These are phyloP conservation scores for Nicotiana undulata DNA, from an alignment of 257 asterid genomes.

Conservation along the genomic window DNA sequence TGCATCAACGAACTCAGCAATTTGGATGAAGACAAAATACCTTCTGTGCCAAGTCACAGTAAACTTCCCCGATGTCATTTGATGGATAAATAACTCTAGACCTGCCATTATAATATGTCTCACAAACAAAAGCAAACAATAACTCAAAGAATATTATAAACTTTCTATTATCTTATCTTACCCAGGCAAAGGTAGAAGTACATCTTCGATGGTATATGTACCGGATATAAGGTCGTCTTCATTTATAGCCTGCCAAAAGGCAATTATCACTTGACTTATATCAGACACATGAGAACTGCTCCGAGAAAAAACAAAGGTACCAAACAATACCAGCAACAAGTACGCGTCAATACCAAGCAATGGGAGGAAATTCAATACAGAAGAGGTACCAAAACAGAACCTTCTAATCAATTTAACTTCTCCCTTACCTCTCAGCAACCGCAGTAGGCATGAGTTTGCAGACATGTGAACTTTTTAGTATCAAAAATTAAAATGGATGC, in stretches of 20 bases:
- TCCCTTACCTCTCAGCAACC: neutral
- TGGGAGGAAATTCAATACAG: neutral
- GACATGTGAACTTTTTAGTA: neutral
- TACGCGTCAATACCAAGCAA: neutral
- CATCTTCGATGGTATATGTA: conserved; percentile 54
- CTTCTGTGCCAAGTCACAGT: conserved; percentile 66
- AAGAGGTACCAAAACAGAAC: neutral
- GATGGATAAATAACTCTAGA: conserved; percentile 75
- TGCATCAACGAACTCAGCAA: neutral
- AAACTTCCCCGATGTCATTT: conserved; percentile 67
- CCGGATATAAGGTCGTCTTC: conserved; percentile 73
- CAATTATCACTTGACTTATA: neutral
- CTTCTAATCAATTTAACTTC: neutral
- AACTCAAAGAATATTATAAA: neutral
- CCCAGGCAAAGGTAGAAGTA: conserved; percentile 98
- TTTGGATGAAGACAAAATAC: conserved; percentile 27
- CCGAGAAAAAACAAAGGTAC: neutral
- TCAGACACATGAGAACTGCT: neutral
- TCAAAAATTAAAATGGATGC: neutral
- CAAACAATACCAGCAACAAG: neutral
- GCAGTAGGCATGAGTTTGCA: conserved; percentile 5
- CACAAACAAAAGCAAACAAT: conserved; percentile 5
- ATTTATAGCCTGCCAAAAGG: conserved; percentile 46
- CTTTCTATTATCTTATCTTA: conserved; percentile 22
- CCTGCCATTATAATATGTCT: conserved; percentile 37